Evolutionary conservation across 257 asterid genomes (phyloP), one percentile per base, ranked within the genome.

Genomic region (Rubia yunnanensis): DNA sequence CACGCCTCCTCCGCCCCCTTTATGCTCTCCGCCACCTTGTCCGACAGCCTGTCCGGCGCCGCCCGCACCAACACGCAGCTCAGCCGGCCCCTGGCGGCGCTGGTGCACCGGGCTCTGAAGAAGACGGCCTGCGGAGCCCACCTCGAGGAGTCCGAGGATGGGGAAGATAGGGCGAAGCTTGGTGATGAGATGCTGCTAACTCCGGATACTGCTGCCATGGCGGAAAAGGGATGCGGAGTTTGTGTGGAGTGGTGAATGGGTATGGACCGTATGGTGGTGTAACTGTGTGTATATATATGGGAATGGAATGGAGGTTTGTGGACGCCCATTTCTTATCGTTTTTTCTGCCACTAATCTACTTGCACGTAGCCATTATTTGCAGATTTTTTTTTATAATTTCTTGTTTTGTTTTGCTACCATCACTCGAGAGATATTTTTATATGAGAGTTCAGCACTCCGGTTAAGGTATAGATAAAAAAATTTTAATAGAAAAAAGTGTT

Each of bases 1-100:
- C 96, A 89, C 1, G 94, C 62, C 65, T 87, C 95, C 81, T 86
- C 76, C 5, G 99, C 97, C 2, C 62, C 68, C 76, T 92, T 87
- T 54, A 92, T 80, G 85, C 99, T 89, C 77, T 89, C 91, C 68
- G 83, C 96, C 74, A 92, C 95, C 83, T 87, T 85, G 0, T 70
- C 94, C 24, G 97, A 74, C 17, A 89, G 70, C 70, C 78, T 26
- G 14, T 89, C 97, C 7, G 96, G 95, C 57, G 85, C 85, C 28
- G 91, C 96, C 8, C 83, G 72, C 56, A 10, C 18, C 26, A n/a
- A n/a, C n/a, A 49, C 55, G 59, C n/a, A 24, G 59, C 59, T 9
- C 7, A 70, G 18, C 23, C 53, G 34, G 52, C 76, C 68, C 49
- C 9, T 35, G 3, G 60, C 20, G 30, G 18, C n/a, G 55, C 36